phyloP scores from a whole-genome alignment of 1,139 yeast genomes.

The Yamadazyma conglobata region DNA sequence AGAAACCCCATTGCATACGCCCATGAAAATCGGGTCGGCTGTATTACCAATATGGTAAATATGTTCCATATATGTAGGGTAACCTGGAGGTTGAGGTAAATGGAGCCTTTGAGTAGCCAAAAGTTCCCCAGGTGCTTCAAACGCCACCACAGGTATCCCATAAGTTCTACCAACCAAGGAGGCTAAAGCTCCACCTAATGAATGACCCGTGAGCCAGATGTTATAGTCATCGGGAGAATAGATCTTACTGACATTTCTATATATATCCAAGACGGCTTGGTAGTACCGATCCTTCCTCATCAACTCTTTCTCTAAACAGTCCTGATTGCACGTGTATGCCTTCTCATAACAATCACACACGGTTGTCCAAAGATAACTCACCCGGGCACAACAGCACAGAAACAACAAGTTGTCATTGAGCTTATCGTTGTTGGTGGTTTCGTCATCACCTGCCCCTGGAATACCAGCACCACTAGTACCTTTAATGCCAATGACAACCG shows the following conservation, averaged over 20 bases:
- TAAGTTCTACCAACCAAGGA: conserved; percentile 81
- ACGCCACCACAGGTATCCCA: conserved; percentile 86
- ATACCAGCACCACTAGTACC: conserved; percentile 90
- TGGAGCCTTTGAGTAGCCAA: conserved; percentile 81
- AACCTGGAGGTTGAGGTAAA: conserved; percentile 89
- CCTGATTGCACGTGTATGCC: conserved; percentile 85
- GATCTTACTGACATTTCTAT: conserved; percentile 60
- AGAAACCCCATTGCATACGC: conserved; percentile 93
- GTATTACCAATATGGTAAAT: conserved; percentile 96
- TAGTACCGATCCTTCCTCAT: conserved; percentile 77
- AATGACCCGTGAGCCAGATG: conserved; percentile 94
- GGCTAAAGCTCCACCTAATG: conserved; percentile 88
- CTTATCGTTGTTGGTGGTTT: conserved; percentile 78
- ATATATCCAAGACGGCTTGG: conserved; percentile 74
- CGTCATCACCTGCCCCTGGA: conserved; percentile 70
- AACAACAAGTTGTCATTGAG: conserved; percentile 83
- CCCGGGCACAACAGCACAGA: conserved; percentile 95
- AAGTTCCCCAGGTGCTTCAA: conserved; percentile 92
- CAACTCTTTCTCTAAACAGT: conserved; percentile 77
- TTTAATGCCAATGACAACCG: conserved; percentile 79
- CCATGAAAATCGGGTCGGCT: conserved; percentile 96
- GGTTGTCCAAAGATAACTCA: conserved; percentile 88
- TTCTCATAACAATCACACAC: conserved; percentile 92
- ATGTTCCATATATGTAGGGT: conserved; percentile 74
- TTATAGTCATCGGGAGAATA: conserved; percentile 63